A percentile compares a stretch with the other conserved stretches of the same genome.
Evolutionary conservation across 805 yeast genomes (phyloP).

Genomic region (Candida piceae): DNA sequence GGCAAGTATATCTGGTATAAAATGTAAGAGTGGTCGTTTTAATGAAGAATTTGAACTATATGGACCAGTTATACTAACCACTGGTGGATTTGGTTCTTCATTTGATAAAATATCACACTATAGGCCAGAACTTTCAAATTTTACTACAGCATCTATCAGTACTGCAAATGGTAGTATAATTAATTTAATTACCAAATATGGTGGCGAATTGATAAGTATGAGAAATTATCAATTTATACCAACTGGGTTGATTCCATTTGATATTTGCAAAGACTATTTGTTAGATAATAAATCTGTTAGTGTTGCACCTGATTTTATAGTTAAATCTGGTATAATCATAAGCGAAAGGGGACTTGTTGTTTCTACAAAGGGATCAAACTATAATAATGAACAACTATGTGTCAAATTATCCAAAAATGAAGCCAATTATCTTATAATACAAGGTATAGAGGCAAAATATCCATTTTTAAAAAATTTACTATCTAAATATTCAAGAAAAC

Average conservation of each 20-base stretch:
- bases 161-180: conserved; percentile 50
- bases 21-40: conserved; percentile 27
- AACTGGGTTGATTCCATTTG: conserved; percentile 53
- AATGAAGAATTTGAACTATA: conserved; percentile 20
- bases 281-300: background rate
- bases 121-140: conserved; percentile 48
- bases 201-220: conserved; percentile 50
- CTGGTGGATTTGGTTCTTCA: conserved; percentile 65
- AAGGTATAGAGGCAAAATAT: background rate
- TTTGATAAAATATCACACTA: conserved; percentile 40
- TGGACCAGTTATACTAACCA: conserved; percentile 58
- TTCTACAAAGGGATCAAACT: conserved; percentile 2
- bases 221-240: conserved; percentile 62
- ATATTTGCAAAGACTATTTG: background rate
- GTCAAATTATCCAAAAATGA: conserved; percentile 4
- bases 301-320: conserved; percentile 5
- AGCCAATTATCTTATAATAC: conserved; percentile 8
- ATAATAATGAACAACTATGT: conserved; percentile 7
- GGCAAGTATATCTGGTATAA: conserved; percentile 16
- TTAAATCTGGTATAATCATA: conserved; percentile 6
- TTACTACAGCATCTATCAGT: conserved; percentile 52
- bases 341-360: conserved; percentile 8
- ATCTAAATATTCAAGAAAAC: background rate
- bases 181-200: conserved; percentile 41
- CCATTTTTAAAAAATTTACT: background rate